A percentile compares a stretch with the other conserved stretches of the same genome.
phyloP scores from a whole-genome alignment of 148 eudicot species.

The Rhododendron vialii region DNA sequence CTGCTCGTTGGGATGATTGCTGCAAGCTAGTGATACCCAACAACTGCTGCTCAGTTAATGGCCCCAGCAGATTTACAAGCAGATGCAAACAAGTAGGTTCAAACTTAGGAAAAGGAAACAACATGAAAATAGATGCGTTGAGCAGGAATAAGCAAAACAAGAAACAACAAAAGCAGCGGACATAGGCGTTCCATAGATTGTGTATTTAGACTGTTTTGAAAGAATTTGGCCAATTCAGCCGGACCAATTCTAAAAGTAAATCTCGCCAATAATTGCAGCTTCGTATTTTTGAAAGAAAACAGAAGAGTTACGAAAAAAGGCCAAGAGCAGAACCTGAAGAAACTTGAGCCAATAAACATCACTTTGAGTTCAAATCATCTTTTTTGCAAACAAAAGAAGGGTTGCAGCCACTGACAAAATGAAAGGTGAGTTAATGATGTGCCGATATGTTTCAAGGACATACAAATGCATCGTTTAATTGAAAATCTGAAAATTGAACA shows the following conservation, averaged over 20 bases:
- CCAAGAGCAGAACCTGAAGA: neutral
- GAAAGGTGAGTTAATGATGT: neutral
- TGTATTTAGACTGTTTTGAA: neutral
- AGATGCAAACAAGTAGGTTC: constrained; percentile 19
- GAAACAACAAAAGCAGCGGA: neutral
- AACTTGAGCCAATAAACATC: neutral
- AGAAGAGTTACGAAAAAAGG: neutral
- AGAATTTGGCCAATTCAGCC: neutral
- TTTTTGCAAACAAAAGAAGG: neutral
- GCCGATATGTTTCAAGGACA: neutral
- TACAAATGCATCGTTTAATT: neutral
- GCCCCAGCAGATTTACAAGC: constrained; percentile 34
- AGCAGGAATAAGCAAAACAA: neutral
- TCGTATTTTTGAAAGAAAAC: neutral
- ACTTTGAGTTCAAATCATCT: neutral
- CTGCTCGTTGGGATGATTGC: constrained; percentile 43
- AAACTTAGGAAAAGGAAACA: neutral
- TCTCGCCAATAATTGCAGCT: neutral
- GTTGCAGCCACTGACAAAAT: neutral
- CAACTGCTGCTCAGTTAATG: constrained; percentile 41
- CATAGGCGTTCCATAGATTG: neutral
- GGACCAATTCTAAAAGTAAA: neutral
- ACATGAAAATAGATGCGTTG: neutral
- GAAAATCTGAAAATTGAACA: neutral
- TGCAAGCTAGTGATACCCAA: constrained; percentile 35